A percentile compares a stretch with the other conserved stretches of the same genome.
Conservation (phyloP, 495 filamentous ascomycete species). For the Annulohypoxylon bovei region DNA sequence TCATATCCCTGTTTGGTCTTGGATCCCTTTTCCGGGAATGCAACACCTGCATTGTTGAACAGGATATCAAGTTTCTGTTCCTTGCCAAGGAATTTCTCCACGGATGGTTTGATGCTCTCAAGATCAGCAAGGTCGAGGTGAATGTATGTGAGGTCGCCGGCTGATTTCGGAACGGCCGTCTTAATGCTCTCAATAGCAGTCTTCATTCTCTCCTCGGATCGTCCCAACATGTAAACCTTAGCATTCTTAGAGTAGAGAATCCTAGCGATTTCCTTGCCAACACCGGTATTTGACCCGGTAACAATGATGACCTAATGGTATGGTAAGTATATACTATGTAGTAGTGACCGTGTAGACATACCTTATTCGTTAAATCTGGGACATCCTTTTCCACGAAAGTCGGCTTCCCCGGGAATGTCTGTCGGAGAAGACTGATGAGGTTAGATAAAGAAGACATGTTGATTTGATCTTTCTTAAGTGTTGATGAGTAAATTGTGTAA, state of each 20-base stretch:
- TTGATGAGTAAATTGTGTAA: neutral
- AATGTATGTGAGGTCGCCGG: conserved; percentile 38
- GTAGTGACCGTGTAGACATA: neutral
- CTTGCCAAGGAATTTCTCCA: conserved; percentile 30
- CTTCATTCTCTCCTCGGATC: conserved; percentile 50
- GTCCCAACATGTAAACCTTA: conserved; percentile 63
- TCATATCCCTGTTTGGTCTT: conserved; percentile 51
- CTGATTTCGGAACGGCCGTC: conserved; percentile 35
- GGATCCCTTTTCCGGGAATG: conserved; percentile 19
- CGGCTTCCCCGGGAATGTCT: conserved; percentile 41
- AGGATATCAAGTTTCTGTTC: conserved; percentile 44
- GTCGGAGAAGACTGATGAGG: neutral
- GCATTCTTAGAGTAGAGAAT: conserved; percentile 58
- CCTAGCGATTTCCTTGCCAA: conserved; percentile 57
- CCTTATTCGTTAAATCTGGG: conserved; percentile 43
- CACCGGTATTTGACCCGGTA: conserved; percentile 59
- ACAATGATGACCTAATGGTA: conserved; percentile 52
- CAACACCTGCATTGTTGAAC: conserved; percentile 54
- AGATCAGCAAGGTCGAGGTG: conserved; percentile 48
- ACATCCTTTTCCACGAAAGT: conserved; percentile 46
- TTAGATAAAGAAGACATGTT: conserved; percentile 18
- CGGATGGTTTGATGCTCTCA: conserved; percentile 38
- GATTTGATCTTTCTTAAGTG: neutral
- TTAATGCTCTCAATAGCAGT: conserved; percentile 42
- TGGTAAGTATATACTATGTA: conserved; percentile 1